These are phyloP conservation scores for Leucocoprinus leucothites DNA, from an alignment of 768 basidiomycete species.

Conservation along the genomic window DNA sequence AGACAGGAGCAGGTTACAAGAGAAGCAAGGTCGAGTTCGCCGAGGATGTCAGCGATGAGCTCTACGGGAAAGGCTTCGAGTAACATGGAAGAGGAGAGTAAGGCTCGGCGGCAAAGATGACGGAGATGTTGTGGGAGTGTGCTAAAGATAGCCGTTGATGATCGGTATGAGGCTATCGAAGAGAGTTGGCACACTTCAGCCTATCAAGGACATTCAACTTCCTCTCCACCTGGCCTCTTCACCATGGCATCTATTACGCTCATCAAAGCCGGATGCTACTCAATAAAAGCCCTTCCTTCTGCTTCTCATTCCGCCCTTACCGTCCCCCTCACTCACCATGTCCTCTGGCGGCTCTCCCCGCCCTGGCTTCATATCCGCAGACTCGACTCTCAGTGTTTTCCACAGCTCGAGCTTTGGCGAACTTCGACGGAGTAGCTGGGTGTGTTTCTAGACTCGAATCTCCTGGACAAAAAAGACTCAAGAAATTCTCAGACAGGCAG, in stretches of 20 bases:
- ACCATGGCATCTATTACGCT: conserved; percentile 14
- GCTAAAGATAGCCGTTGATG: conserved; percentile 7
- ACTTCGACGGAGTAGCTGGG: conserved; percentile 40
- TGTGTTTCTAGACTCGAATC: conserved; percentile 13
- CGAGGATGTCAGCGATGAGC: conserved; percentile 67
- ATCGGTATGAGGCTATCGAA: background rate
- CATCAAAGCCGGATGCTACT: background rate
- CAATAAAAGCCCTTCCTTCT: background rate
- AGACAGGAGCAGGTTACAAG: conserved; percentile 58
- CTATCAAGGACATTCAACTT: background rate
- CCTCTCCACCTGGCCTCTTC: background rate
- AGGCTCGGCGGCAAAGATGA: no score
- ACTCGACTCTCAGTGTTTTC: conserved; percentile 29
- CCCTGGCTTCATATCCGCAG: conserved; percentile 28
- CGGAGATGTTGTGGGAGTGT: background rate
- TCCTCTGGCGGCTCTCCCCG: conserved; percentile 26
- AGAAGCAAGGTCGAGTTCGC: conserved; percentile 61
- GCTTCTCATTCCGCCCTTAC: conserved; percentile 17
- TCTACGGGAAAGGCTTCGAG: conserved; percentile 71
- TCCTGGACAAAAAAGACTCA: background rate
- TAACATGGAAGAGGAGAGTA: conserved; percentile 17
- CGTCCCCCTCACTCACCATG: conserved; percentile 22
- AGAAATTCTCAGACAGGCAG: conserved; percentile 24
- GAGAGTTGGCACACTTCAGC: background rate
- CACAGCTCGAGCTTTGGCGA: conserved; percentile 31